Evolutionary conservation across 2,329 filamentous ascomycete species (phyloP).

Genomic region (Epichloe amarillans): DNA sequence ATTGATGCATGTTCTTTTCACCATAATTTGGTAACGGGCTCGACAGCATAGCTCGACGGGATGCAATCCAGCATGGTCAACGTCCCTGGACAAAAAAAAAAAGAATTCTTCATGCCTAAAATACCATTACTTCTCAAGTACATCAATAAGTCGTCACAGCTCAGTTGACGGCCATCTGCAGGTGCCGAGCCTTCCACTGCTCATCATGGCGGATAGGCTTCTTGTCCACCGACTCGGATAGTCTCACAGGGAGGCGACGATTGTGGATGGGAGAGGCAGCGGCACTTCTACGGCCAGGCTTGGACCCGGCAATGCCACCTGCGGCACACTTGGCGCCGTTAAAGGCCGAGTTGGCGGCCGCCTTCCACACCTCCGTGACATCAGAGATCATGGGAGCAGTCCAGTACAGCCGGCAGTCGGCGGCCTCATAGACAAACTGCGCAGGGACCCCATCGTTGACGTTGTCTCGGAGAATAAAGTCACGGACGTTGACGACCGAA

Average conservation of each 20-base stretch:
- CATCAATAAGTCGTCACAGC: background rate
- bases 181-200: conserved; percentile 3
- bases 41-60: no score
- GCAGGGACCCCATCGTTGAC: conserved; percentile 28
- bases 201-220: background rate
- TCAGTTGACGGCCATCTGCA: conserved; percentile 4
- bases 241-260: background rate
- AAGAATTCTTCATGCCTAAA: no score
- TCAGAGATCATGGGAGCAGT: conserved; percentile 35
- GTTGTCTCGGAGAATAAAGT: conserved; percentile 24
- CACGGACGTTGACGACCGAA: conserved; percentile 24
- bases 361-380: conserved; percentile 33
- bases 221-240: conserved; percentile 3
- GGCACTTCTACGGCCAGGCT: background rate
- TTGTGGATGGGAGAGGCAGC: background rate
- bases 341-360: conserved; percentile 26
- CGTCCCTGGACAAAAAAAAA: no score
- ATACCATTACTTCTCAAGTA: no score
- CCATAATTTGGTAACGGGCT: no score
- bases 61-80: no score
- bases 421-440: conserved; percentile 33
- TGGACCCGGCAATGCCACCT: conserved; percentile 16
- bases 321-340: conserved; percentile 26
- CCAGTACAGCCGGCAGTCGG: conserved; percentile 38
- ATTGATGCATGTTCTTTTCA: no score